These are phyloP conservation scores for Raphanus hybrid DNA, from an alignment of 441 rosid genomes.

Conservation along the genomic window DNA sequence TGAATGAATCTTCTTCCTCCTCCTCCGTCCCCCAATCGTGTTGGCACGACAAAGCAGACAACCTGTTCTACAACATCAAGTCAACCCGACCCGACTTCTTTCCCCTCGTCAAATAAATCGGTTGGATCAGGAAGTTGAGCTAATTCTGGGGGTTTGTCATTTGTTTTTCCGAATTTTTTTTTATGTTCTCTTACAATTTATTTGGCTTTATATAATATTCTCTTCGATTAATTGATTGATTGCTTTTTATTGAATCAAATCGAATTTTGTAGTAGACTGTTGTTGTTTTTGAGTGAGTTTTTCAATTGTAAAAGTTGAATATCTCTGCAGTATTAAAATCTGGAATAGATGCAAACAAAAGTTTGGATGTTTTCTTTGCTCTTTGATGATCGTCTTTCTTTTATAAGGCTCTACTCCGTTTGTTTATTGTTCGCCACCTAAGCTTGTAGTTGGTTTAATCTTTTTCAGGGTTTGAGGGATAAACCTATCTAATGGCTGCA, in stretches of 20 bases:
- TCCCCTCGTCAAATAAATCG: neutral
- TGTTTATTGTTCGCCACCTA: neutral
- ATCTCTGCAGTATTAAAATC: neutral
- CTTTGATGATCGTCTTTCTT: neutral
- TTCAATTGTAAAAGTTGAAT: neutral
- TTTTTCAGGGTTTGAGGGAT: neutral
- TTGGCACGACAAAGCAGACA: neutral
- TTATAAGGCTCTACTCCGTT: neutral
- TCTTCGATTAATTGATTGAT: neutral
- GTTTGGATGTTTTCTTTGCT: neutral
- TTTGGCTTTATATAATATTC: neutral
- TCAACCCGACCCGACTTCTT: slow-evolving; percentile 28
- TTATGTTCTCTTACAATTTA: neutral
- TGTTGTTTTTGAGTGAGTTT: neutral
- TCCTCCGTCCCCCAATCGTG: neutral
- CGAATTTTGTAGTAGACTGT: neutral
- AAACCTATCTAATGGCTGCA: slow-evolving; percentile 67
- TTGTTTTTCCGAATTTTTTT: neutral
- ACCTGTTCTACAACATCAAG: neutral
- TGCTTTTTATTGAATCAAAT: neutral
- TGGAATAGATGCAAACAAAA: neutral
- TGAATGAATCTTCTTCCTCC: neutral
- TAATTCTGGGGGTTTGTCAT: slow-evolving; percentile 12
- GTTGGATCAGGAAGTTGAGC: neutral
- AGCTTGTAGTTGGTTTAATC: neutral